Evolutionary conservation across 345 rosid genomes (phyloP).

Genomic region (Iberis pinnata): DNA sequence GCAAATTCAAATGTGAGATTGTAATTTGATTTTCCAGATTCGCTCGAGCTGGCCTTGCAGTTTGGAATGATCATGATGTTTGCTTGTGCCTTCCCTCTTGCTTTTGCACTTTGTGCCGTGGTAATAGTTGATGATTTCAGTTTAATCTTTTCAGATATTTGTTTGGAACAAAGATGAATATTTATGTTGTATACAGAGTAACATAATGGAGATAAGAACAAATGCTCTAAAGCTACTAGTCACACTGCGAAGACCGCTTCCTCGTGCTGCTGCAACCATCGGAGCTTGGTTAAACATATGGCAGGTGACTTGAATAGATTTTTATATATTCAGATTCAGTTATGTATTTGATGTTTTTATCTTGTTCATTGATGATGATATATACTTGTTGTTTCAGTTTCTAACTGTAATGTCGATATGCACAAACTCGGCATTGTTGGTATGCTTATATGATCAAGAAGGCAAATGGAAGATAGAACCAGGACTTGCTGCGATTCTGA

Average conservation of each 20-base stretch:
- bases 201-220: constrained; percentile 70
- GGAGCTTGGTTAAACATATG: constrained; percentile 96
- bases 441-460: constrained; percentile 78
- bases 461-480: constrained; percentile 93
- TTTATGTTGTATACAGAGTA: constrained; percentile 47
- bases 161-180: background rate
- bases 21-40: constrained; percentile 39
- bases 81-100: constrained; percentile 91
- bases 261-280: constrained; percentile 72
- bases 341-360: background rate
- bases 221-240: constrained; percentile 76
- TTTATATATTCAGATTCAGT: background rate
- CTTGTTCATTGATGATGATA: background rate
- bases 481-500: constrained; percentile 74
- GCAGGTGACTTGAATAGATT: constrained; percentile 44
- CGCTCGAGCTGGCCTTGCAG: constrained; percentile 75
- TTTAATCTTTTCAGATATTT: background rate
- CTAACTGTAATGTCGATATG: constrained; percentile 82
- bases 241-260: constrained; percentile 70
- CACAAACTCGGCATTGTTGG: constrained; percentile 81
- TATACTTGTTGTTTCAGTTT: constrained; percentile 36
- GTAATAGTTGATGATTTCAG: constrained; percentile 28
- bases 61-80: constrained; percentile 99
- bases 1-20: too few relatives aligned
- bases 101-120: constrained; percentile 68